Conservation (phyloP, 2,329 filamentous ascomycete species). For the Periglandula ipomoeae region DNA sequence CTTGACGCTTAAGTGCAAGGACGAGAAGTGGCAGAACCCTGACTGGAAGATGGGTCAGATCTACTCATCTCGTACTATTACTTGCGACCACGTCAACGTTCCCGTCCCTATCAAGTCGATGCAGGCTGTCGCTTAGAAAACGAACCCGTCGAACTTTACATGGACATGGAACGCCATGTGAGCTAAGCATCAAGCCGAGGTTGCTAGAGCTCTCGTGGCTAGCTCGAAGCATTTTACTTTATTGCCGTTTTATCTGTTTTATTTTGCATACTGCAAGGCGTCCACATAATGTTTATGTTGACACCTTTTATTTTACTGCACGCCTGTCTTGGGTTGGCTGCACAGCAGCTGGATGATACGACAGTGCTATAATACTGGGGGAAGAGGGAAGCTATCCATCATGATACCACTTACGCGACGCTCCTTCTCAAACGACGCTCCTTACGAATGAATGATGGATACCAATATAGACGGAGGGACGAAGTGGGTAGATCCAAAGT, state of each 20-base stretch:
- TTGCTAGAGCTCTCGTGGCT: too few relatives aligned
- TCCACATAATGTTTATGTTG: constrained; percentile 4
- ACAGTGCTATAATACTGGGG: too few relatives aligned
- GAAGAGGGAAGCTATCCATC: too few relatives aligned
- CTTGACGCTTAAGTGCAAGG: constrained; percentile 21
- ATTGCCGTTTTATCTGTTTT: not conserved
- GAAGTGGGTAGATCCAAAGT: not conserved
- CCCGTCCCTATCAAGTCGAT: constrained; percentile 18
- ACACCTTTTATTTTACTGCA: not conserved
- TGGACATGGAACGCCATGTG: not conserved
- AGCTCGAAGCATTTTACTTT: too few relatives aligned
- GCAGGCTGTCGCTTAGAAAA: constrained; percentile 16
- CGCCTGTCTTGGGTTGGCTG: too few relatives aligned
- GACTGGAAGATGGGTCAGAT: constrained; percentile 22
- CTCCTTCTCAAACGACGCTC: not conserved
- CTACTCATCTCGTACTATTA: constrained; percentile 21
- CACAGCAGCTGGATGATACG: too few relatives aligned
- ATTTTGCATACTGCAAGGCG: constrained; percentile 2
- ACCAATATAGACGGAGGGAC: not conserved
- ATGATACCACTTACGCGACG: too few relatives aligned
- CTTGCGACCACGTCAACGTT: constrained; percentile 18
- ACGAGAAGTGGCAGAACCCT: constrained; percentile 18
- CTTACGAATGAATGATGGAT: not conserved
- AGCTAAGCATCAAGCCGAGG: constrained; percentile 6
- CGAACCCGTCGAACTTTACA: not conserved